phyloP scores from a whole-genome alignment of 306 rosid genomes.

The Albizia julibrissin region DNA sequence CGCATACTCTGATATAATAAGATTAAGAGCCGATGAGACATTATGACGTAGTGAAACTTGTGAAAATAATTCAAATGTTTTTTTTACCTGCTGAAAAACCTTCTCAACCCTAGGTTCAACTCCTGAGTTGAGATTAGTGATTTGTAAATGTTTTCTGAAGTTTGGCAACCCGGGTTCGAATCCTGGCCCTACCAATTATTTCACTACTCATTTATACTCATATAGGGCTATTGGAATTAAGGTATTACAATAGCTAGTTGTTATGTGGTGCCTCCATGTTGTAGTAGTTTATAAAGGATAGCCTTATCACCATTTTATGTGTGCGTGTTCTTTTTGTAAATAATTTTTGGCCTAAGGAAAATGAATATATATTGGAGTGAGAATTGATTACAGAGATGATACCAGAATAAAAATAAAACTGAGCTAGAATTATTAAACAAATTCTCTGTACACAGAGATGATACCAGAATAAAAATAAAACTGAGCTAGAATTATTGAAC shows the following conservation, averaged over 20 bases:
- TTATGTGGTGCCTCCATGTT: neutral
- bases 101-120: no score
- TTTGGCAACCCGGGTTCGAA: no score
- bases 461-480: neutral
- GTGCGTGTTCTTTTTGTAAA: neutral
- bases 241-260: neutral
- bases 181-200: no score
- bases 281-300: neutral
- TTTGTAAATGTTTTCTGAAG: no score
- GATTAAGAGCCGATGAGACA: no score
- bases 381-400: neutral
- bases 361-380: neutral
- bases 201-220: no score
- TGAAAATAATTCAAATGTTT: no score
- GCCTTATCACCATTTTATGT: neutral
- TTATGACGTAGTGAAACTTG: no score
- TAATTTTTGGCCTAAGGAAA: neutral
- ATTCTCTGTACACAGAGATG: neutral
- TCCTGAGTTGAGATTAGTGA: no score
- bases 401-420: neutral
- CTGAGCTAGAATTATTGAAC: constrained; percentile 2
- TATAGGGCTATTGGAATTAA: no score
- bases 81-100: no score
- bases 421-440: constrained; percentile 2
- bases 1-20: no score